Base-by-base conservation (phyloP, 1,139 yeast species). In the Saccharomyces hybrid region DNA sequence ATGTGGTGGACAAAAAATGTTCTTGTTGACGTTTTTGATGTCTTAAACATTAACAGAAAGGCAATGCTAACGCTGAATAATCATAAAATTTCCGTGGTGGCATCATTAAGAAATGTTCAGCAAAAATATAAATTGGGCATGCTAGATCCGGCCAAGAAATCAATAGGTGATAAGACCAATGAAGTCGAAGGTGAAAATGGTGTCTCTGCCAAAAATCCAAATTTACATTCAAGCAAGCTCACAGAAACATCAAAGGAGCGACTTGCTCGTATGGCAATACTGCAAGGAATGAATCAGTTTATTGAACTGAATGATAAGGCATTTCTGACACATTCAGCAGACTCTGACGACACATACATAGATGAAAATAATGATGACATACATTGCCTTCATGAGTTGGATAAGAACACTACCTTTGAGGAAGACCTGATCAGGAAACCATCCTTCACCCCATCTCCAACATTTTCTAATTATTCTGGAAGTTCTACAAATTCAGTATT, bases 401-500 rank as follows among this genome's bases (percentile, higher is more conserved):
- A 38, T 9, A 38, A 38, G 4, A 38, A 19, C 11, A 38, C 44
- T 9, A 38, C 44, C 4, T 38, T 38, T 38, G 44, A 38, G 23
- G 44, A 38, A 9, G 44, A 16, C 6, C 28, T 53, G 3, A 7
- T 51, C 11, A 16, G 28, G 11, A 50, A 53, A 26, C 47, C 48
- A n/a, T 47, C 50, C 16, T 48, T 51, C 26, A 54, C 53, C 16
- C 42, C 55, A 16, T 62, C 65, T 2, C 65, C 65, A 2, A 56
- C 60, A 5, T 57, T 61, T 8, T 64, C 68, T 5, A 57, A 57
- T 46, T 55, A 55, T 49, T 65, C 70, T 6, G 55, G 64, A 48
- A 61, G 65, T 1, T 61, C 67, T 5, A 54, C 59, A 9, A 62
- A 62, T 52, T 67, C 70, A 2, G 47, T 66, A 9, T 67, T 66